Evolutionary conservation across 441 rosid species (phyloP).

Genomic region (Cnidoscolus chayamansa): DNA sequence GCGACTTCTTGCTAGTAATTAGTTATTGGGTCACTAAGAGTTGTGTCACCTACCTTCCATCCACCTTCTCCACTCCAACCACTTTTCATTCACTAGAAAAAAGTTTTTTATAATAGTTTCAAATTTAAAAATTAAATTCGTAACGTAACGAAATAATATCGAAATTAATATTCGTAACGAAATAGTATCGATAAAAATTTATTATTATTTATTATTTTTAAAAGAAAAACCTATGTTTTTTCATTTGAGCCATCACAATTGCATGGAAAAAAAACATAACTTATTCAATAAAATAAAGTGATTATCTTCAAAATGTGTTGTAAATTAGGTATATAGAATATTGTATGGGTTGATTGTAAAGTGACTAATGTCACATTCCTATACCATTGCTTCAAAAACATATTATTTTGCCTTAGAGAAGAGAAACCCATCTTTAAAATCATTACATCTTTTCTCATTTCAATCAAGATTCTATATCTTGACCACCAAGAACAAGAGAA

Average conservation of each 20-base stretch:
- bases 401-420: slow-evolving; percentile 9
- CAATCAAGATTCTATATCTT: slow-evolving; percentile 28
- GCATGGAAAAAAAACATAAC: slow-evolving; percentile 20
- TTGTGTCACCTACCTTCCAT: slow-evolving; percentile 10
- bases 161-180: too few relatives aligned
- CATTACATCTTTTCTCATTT: slow-evolving; percentile 30
- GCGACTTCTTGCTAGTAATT: slow-evolving; percentile 61
- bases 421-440: slow-evolving; percentile 34
- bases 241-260: slow-evolving; percentile 19
- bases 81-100: slow-evolving; percentile 2
- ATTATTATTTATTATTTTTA: too few relatives aligned
- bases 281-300: background rate
- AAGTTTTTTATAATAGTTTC: too few relatives aligned
- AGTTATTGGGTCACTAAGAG: slow-evolving; percentile 51
- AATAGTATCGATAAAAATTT: too few relatives aligned
- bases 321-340: slow-evolving; percentile 24
- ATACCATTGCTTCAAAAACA: slow-evolving; percentile 23
- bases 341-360: slow-evolving; percentile 29
- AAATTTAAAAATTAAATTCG: too few relatives aligned
- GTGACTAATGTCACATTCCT: slow-evolving; percentile 34
- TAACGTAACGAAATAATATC: too few relatives aligned
- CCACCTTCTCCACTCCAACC: slow-evolving; percentile 47
- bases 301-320: background rate
- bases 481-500: slow-evolving; percentile 7
- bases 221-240: background rate